These are phyloP conservation scores for Umbelopsis isabellina DNA, from an alignment of 192 early-diverging fungal species.

Conservation along the genomic window DNA sequence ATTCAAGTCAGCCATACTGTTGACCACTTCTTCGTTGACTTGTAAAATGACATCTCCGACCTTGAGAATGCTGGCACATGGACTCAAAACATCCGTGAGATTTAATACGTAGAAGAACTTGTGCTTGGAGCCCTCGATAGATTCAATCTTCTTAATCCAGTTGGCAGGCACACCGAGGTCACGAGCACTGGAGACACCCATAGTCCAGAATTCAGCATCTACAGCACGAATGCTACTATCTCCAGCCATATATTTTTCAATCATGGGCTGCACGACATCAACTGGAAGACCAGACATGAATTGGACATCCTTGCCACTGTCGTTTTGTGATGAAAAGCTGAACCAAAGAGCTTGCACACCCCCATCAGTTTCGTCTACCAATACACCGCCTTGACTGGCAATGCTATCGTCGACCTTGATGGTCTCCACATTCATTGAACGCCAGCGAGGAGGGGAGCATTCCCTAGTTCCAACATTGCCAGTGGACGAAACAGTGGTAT, in stretches of 20 bases:
- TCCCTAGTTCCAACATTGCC: conserved; percentile 64
- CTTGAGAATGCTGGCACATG: conserved; percentile 57
- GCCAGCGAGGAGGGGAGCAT: conserved; percentile 64
- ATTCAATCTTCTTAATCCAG: conserved; percentile 61
- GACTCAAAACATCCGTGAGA: conserved; percentile 56
- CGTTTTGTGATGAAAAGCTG: conserved; percentile 69
- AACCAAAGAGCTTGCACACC: conserved; percentile 66
- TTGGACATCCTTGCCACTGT: conserved; percentile 56
- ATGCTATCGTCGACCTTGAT: conserved; percentile 68
- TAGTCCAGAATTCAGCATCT: conserved; percentile 62
- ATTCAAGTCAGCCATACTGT: conserved; percentile 60
- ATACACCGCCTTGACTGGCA: conserved; percentile 67
- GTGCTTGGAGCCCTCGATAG: conserved; percentile 37
- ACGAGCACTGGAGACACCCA: conserved; percentile 60
- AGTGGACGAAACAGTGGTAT: conserved; percentile 57
- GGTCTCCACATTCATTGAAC: conserved; percentile 55
- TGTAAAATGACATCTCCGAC: conserved; percentile 69
- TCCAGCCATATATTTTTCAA: conserved; percentile 50
- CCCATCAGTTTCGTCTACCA: conserved; percentile 60
- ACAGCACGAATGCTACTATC: conserved; percentile 58
- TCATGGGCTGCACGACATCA: conserved; percentile 43
- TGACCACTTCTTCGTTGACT: conserved; percentile 64
- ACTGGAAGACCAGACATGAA: conserved; percentile 62
- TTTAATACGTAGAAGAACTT: conserved; percentile 56
- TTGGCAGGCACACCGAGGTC: conserved; percentile 58